Evolutionary conservation across 768 basidiomycete genomes (phyloP), one percentile per base, ranked within the genome.

Genomic region (Lactifluus rugatus): DNA sequence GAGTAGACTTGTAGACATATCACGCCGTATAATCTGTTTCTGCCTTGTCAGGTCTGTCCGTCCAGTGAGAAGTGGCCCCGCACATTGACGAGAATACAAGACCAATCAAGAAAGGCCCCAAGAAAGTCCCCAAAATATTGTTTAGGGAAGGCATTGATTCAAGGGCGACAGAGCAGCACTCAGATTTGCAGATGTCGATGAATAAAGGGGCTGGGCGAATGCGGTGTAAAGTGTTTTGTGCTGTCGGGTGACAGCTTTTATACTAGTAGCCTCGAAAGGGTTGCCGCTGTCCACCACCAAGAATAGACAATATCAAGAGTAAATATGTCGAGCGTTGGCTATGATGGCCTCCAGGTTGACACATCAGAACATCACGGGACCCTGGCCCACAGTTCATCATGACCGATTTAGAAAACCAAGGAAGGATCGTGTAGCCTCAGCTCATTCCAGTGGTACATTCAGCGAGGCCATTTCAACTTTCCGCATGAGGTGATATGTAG

Each of bases 71-170:
- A 44, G 25, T 46, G 2, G 10, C 16, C 52, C 5, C 28, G 41
- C 17, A 54, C 53, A 56, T 48, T 1, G 54, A 56, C 34, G 54
- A 56, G 25, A 48, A 16, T 47, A 48, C 13, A n/a, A 56, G n/a
- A 21, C 54, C 54, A 2, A 56, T 2, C 28, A 48, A 39, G 34
- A 56, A 21, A 10, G 54, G 25, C 26, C 54, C 54, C 23, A 56
- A 23, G 36, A 48, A 2, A 48, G 41, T 21, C 6, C 26, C 14
- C 28, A 31, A n/a, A 3, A 45, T 3, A 39, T 16, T n/a, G 5
- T 17, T 34, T 2, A 48, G 36, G 9, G 54, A 32, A 16, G 10
- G 36, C 54, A 56, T 48, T 31, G 5, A 23, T 16, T 23, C 34
- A 13, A 11, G 9, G 11, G 13, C 11, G 34, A 34, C 34, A 13